Base-by-base conservation (phyloP, 129 eudicot genomes). In the Lactuca sativa region DNA sequence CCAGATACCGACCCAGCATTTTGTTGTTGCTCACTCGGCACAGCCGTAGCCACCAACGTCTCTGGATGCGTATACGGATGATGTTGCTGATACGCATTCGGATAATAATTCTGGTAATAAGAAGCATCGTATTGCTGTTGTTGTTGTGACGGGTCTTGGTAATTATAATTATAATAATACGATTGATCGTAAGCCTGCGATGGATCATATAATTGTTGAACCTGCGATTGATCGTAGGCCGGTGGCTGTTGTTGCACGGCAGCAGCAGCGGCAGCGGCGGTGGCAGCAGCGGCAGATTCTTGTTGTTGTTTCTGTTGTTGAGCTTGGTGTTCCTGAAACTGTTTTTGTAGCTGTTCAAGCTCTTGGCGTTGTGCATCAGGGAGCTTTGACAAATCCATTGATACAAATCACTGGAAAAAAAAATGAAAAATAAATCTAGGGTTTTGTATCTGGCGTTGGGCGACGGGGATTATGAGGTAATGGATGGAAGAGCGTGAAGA, bases 271-370 rank as follows among this genome's bases (percentile, higher is more conserved):
- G 15, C 52, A 3, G 49, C 49, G 13, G 43, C 74, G 41, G 74
- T 64, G 3, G 74, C 53, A 3, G 71, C 12, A 8, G 61, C 12
- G 4, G 61, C 61, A 17, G 73, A 56, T 56, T 56, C 64, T 43
- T 56, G 56, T 48, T 70, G 81, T 9, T 59, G 71, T 41, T 69
- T 65, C 31, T 67, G 70, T 69, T 67, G 74, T 25, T 66, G 69
- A 56, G 80, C 74, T 77, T 73, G 78, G 66, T 78, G 77, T 74
- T 82, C 77, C 25, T 77, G 86, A 72, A 77, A 80, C 30, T 64
- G 81, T 18, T 66, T 67, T 51, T 75, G 81, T 7, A 80, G 69
- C 21, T 70, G 77, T 70, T 80, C 77, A 38, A 80, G 77, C 43
- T 82, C 77, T 58, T 77, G 78, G 38, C 70, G 82, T 60, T 73